Percentiles rank a stretch among this genome's conserved stretches.
Conservation (phyloP, 2,329 filamentous ascomycete genomes). For the Nemania sp. region DNA sequence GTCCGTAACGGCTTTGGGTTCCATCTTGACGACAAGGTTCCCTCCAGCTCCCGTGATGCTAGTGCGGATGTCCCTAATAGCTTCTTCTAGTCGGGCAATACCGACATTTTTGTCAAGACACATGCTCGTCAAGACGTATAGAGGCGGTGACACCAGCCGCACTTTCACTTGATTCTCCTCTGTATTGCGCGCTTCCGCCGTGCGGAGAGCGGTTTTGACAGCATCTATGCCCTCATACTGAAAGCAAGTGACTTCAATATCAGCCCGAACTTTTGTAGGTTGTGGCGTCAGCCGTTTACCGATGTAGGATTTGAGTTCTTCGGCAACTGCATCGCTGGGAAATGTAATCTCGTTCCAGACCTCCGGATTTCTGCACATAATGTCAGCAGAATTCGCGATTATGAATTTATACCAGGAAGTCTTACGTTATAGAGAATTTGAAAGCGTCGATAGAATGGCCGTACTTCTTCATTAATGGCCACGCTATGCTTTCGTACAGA, state of each 20-base stretch:
- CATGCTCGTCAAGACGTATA: conserved; percentile 95
- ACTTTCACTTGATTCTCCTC: conserved; percentile 95
- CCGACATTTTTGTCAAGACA: conserved; percentile 91
- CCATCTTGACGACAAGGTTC: conserved; percentile 91
- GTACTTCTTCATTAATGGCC: conserved; percentile 97
- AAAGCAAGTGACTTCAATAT: conserved; percentile 95
- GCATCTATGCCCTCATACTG: conserved; percentile 98
- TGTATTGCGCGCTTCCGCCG: conserved; percentile 91
- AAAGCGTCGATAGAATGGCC: conserved; percentile 97
- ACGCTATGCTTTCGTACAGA: conserved; percentile 91
- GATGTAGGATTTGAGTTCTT: conserved; percentile 94
- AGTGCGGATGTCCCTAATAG: conserved; percentile 82
- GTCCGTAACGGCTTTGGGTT: conserved; percentile 98
- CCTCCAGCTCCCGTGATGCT: conserved; percentile 81
- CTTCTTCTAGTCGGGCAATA: conserved; percentile 81
- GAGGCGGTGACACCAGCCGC: conserved; percentile 93
- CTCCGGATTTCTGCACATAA: conserved; percentile 73
- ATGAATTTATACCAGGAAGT: conserved; percentile 28
- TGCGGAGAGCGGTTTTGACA: conserved; percentile 88
- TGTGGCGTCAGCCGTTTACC: conserved; percentile 95
- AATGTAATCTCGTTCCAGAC: conserved; percentile 95
- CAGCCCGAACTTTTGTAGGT: conserved; percentile 97
- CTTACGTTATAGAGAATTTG: conserved; percentile 96
- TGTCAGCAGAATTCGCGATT: not conserved
- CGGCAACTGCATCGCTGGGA: conserved; percentile 79